Conservation (phyloP, 768 basidiomycete genomes). For the Rhodotorula babjevae region DNA sequence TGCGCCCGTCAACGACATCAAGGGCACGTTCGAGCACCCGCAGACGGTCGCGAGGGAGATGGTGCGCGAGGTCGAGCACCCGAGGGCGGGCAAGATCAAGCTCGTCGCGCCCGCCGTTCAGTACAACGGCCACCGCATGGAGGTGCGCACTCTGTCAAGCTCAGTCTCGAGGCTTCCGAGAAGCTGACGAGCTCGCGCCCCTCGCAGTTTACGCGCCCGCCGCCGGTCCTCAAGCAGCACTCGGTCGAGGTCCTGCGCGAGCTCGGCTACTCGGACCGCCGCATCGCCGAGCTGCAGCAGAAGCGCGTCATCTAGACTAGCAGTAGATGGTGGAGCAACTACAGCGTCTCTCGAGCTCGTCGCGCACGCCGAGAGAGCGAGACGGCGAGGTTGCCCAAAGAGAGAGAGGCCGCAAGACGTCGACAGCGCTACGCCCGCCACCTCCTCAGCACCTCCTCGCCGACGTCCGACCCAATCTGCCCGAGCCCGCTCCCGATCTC, state of each 20-base stretch:
- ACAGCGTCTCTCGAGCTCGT: too few relatives aligned
- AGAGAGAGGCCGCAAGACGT: not conserved
- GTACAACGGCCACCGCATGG: constrained; percentile 41
- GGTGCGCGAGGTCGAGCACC: constrained; percentile 70
- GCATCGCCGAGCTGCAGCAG: constrained; percentile 31
- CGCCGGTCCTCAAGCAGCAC: constrained; percentile 42
- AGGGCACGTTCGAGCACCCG: constrained; percentile 83
- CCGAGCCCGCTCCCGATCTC: constrained; percentile 4
- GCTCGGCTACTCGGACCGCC: constrained; percentile 31
- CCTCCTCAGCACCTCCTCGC: not conserved
- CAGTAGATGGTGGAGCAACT: too few relatives aligned
- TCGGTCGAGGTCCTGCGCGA: constrained; percentile 40
- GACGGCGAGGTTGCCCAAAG: too few relatives aligned
- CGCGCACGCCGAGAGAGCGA: too few relatives aligned
- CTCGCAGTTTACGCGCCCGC: constrained; percentile 34
- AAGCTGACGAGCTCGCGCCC: not conserved
- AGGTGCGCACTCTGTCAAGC: constrained; percentile 10
- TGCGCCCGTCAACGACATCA: constrained; percentile 84
- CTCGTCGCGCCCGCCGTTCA: constrained; percentile 39
- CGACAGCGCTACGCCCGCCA: not conserved
- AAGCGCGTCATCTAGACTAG: constrained; percentile 17
- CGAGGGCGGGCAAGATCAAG: constrained; percentile 59
- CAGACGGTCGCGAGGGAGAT: constrained; percentile 71
- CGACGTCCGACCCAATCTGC: not conserved
- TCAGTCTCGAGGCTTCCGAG: too few relatives aligned